Base-by-base conservation (phyloP, 306 rosid genomes). In the Pachyrhizus erosus region DNA sequence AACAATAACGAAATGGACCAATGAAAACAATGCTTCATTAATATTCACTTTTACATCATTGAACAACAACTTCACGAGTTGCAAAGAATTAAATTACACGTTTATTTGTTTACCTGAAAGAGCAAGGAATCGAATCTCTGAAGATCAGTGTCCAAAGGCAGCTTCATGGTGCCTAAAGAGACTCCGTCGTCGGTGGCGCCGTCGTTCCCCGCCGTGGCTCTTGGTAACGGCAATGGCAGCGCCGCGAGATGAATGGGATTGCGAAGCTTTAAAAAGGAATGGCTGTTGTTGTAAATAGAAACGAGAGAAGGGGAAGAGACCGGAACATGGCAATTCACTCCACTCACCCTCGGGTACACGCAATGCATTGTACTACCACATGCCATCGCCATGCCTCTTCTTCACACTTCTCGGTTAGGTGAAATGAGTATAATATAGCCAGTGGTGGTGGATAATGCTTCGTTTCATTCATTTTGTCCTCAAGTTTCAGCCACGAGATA, bases 141-240 rank as follows among this genome's bases (percentile, higher is more conserved):
- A 57, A 96, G 75, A 70, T 93, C 97, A 13, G 76, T 87, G 72
- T 91, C 57, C 1, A 68, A 3, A 46, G 99, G 96, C 73, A 93
- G 86, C 58, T 89, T 92, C 97, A 93, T 79, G 26, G 99, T 96
- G 37, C 99, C 98, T 1, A 93, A 87, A 70, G 97, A 92, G 43
- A 96, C 89, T 58, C 97, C 98, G 13, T 91, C 93, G 29, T 86
- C 93, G 7, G 65, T 31, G 43, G 80, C 51, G 71, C 87, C 73
- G 34, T 7, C 76, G 61, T 70, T 89, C 23, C 42, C 51, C 3
- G 89, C n/a, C 2, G 96, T 84, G 9, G 91, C 89, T 75, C 74
- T 91, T 21, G 82, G 78, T 17, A 29, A 73, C 14, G 73, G 8
- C 21, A 18, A 40, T 7, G 80, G 33, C 42, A 49, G 24, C 27